Base-by-base conservation (phyloP, 441 rosid species). In the Arabidopsis hybrid region DNA sequence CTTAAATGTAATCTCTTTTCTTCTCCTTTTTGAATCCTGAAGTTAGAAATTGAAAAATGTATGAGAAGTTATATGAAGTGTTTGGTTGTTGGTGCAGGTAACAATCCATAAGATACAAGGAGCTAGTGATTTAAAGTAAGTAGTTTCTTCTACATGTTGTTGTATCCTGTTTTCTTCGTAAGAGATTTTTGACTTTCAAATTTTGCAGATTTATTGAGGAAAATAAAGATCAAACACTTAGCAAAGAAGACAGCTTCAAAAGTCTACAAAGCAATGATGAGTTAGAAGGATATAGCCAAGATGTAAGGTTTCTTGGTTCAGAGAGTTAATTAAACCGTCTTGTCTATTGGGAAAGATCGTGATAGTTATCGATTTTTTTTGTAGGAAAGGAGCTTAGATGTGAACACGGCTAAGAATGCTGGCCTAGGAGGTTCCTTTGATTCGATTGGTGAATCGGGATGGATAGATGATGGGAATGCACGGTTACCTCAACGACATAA, bases 81-180 rank as follows among this genome's bases (percentile, higher is more conserved):
- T 52, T 61, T 67, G 71, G 67, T 58, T 74, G 16, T 61, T 78
- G 75, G 56, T 73, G 84, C 87, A 95, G 97, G 91, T 92, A 56
- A 91, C 94, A 46, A 87, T 95, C 42, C 86, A 86, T 79, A 92
- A 74, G 84, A 76, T 89, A 71, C 89, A 85, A 63, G 93, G 88
- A 71, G 86, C 77, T 31, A 68, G 47, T 57, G 89, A 86, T 76
- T 87, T 78, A 73, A 90, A 89, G 99, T 94, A 52, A 46, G 9
- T 55, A 51, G 17, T 65, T 65, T 69, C n/a, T 13, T 42, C 13
- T 21, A 29, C 5, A 42, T 62, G 26, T 29, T 62, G n/a, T 56
- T 57, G 13, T 34, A 11, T 36, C 1, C 29, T 35, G n/a, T 39
- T 9, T 32, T 35, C 46, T 18, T 45, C 38, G 38, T 55, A 17